Evolutionary conservation across 805 yeast genomes (phyloP).

Genomic region (Wickerhamiella qilinensis): DNA sequence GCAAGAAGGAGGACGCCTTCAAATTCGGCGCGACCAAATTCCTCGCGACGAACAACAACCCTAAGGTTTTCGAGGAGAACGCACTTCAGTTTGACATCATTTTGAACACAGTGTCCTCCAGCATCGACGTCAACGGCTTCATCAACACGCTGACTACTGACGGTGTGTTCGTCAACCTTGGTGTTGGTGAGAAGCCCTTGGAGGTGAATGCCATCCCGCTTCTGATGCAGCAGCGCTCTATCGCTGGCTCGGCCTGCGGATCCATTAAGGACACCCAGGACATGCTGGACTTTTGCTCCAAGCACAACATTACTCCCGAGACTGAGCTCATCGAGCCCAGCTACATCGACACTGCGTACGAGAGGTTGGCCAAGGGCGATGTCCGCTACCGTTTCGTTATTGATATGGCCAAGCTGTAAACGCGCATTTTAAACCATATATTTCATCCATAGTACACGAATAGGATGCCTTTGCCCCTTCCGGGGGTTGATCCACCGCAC

Average conservation of each 20-base stretch:
- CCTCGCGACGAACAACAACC: conserved; percentile 26
- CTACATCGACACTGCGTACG: conserved; percentile 9
- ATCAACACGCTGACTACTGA: conserved; percentile 37
- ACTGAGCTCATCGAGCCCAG: conserved; percentile 39
- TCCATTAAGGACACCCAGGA: conserved; percentile 47
- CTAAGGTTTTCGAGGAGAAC: conserved; percentile 9
- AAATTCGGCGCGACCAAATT: conserved; percentile 41
- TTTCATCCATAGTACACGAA: too few species aligned
- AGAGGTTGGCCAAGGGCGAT: conserved; percentile 7
- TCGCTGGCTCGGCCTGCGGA: conserved; percentile 39
- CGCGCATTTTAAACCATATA: too few species aligned
- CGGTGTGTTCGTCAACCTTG: conserved; percentile 47
- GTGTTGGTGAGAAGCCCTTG: conserved; percentile 33
- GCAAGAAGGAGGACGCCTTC: conserved; percentile 26
- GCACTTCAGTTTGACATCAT: conserved; percentile 32
- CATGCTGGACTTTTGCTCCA: conserved; percentile 49
- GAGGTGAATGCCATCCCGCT: conserved; percentile 29
- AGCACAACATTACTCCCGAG: conserved; percentile 44
- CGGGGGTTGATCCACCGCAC: too few species aligned
- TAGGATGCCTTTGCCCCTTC: too few species aligned
- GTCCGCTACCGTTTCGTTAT: conserved; percentile 10
- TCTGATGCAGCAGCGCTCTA: conserved; percentile 26
- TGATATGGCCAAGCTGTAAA: conserved; percentile 7
- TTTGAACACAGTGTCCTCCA: conserved; percentile 35
- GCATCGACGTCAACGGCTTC: conserved; percentile 34